Conservation (phyloP, 768 basidiomycete species). For the Pleurotus djamor region DNA sequence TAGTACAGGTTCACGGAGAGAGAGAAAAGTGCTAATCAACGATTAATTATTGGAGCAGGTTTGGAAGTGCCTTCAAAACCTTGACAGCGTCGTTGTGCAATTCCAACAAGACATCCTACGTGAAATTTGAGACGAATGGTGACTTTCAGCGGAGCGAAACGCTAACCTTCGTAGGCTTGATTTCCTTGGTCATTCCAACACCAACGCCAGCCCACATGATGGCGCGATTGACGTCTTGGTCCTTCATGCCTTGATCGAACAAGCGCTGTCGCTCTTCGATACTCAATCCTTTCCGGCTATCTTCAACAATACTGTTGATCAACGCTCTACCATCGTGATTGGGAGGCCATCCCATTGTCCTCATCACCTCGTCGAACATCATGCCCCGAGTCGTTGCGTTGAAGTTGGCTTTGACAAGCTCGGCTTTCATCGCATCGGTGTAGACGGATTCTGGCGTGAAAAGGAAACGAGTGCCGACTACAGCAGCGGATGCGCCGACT, state of each 20-base stretch:
- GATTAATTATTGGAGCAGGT: not conserved
- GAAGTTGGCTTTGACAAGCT: conserved; percentile 29
- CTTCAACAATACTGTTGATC: conserved; percentile 29
- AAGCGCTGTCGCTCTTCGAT: conserved; percentile 22
- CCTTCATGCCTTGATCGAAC: conserved; percentile 23
- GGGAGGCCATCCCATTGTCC: conserved; percentile 34
- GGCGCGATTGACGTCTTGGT: conserved; percentile 25
- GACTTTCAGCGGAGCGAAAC: not conserved
- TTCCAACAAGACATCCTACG: conserved; percentile 1
- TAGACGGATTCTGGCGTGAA: conserved; percentile 43
- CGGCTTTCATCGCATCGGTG: conserved; percentile 31
- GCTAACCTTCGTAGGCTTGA: conserved; percentile 3
- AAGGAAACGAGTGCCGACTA: conserved; percentile 47
- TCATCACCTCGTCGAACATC: conserved; percentile 37
- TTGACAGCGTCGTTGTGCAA: conserved; percentile 1
- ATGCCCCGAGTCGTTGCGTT: conserved; percentile 31
- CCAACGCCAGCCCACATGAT: conserved; percentile 44
- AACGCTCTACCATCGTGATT: conserved; percentile 41
- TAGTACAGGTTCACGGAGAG: too few relatives aligned
- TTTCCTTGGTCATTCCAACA: conserved; percentile 28
- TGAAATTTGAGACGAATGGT: not conserved
- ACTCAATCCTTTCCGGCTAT: conserved; percentile 21
- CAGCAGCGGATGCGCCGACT: conserved; percentile 42
- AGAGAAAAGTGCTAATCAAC: not conserved
- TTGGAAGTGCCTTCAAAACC: not conserved